phyloP scores from a whole-genome alignment of 2,329 filamentous ascomycete genomes.

The Neopestalotiopsis rosae region DNA sequence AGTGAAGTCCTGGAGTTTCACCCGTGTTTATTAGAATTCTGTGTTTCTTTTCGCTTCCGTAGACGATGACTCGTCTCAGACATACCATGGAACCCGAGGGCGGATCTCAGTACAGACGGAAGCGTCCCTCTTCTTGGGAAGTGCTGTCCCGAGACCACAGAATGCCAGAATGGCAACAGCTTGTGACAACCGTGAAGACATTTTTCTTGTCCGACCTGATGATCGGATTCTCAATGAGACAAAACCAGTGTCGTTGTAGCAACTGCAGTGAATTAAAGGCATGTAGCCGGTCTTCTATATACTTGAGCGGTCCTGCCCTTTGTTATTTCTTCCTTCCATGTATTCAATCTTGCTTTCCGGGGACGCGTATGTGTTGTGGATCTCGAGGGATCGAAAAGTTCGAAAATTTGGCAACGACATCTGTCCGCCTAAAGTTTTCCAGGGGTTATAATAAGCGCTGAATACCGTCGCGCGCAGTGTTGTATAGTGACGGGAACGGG shows the following conservation, averaged over 20 bases:
- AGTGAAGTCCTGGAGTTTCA: not conserved
- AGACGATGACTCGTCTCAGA: not conserved
- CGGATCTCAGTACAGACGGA: slow-evolving; percentile 6
- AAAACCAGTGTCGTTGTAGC: not conserved
- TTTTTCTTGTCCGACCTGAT: not conserved
- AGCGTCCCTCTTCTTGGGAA: slow-evolving; percentile 2
- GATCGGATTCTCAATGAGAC: not conserved
- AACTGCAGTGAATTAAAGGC: not conserved
- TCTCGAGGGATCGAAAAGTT: not conserved
- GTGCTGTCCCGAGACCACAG: not conserved
- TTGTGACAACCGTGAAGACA: not conserved
- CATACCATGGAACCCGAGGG: slow-evolving; percentile 5
- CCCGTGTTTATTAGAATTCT: not conserved
- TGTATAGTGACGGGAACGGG: not conserved
- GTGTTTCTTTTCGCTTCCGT: not conserved
- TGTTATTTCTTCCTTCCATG: not conserved
- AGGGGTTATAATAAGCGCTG: not conserved
- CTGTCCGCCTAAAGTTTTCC: not conserved
- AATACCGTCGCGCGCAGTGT: not conserved
- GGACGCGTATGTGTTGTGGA: not conserved
- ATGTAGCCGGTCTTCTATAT: not conserved
- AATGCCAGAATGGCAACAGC: not conserved
- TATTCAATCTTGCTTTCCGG: not conserved
- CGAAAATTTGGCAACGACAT: not conserved
- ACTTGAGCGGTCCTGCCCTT: not conserved